Evolutionary conservation across 73 alveolate genomes (phyloP), one percentile per base, ranked within the genome.

Genomic region (Symbiodinium natans): DNA sequence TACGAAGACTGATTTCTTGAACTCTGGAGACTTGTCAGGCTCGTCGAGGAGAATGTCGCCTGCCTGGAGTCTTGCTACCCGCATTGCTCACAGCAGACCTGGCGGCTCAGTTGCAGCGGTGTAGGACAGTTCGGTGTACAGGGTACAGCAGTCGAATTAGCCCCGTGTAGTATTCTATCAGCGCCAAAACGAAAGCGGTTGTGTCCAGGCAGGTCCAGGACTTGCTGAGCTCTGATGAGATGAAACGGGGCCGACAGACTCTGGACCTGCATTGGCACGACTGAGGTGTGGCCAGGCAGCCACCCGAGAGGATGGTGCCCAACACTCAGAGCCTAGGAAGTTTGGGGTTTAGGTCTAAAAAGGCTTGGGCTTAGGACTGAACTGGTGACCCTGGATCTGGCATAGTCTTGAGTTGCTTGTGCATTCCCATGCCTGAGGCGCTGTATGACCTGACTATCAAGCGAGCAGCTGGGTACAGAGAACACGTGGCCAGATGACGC

Each of bases 241-340:
- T n/a, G n/a, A n/a, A n/a, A n/a, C n/a, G n/a, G n/a, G n/a, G n/a
- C n/a, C n/a, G n/a, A n/a, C n/a, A n/a, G n/a, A 46, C 59, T 46
- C 13, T 46, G 21, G 6, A 46, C 6, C 59, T 46, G 59, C 6
- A 46, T 46, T 46, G 80, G 15, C 80, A 29, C 8, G 41, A 48
- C 38, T 40, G 89, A 88, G 95, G 95, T 88, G 95, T 29, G 95
- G 95, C 1, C 95, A 88, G 33, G 86, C 95, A 8, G 63, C 71
- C 27, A 68, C 86, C 25, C 95, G 95, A 40, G 95, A 59, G 38
- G 95, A 88, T 42, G 95, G 95, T 11, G 95, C 38, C n/a, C 39
- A 82, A 59, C 6, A 15, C 84, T 74, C 31, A 13, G 84, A 59
- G 77, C 36, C 17, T 48, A 17, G 17, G 17, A 8, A 10, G 8